These are phyloP conservation scores for Cladosporium phlei DNA, from an alignment of 2,329 filamentous ascomycete species.

Conservation along the genomic window DNA sequence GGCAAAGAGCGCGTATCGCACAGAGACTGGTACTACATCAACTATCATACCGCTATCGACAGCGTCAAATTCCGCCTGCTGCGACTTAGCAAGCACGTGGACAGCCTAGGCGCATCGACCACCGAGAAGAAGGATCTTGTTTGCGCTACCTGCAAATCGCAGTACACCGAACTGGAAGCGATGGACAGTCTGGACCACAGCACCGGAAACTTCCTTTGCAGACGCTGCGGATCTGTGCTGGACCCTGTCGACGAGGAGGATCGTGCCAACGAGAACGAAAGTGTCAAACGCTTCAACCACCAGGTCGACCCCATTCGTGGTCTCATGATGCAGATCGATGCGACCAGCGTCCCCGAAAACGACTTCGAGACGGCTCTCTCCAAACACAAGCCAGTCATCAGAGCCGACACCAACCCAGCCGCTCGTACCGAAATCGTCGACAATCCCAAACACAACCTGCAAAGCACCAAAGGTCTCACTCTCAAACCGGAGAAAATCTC, in stretches of 20 bases:
- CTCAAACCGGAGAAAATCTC: conserved; percentile 33
- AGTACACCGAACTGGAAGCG: conserved; percentile 88
- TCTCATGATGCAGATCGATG: conserved; percentile 70
- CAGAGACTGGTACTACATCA: conserved; percentile 94
- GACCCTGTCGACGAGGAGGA: conserved; percentile 59
- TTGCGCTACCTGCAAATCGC: conserved; percentile 73
- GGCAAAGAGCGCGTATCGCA: conserved; percentile 33
- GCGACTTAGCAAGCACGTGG: conserved; percentile 80
- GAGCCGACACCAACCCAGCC: conserved; percentile 60
- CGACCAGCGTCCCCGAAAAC: conserved; percentile 66
- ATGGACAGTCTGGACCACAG: conserved; percentile 65
- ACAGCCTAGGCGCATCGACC: conserved; percentile 73
- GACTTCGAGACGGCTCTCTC: conserved; percentile 66
- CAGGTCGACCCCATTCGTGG: conserved; percentile 76
- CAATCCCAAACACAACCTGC: conserved; percentile 28
- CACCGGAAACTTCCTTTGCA: conserved; percentile 64
- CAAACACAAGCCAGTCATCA: conserved; percentile 58
- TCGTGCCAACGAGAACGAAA: conserved; percentile 50
- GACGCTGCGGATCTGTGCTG: conserved; percentile 65
- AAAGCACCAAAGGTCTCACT: conserved; percentile 31
- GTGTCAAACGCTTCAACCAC: conserved; percentile 69
- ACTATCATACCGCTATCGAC: conserved; percentile 90
- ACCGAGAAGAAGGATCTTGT: conserved; percentile 86
- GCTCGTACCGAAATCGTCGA: conserved; percentile 31
- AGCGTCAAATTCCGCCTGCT: conserved; percentile 93